A percentile compares a stretch with the other conserved stretches of the same genome.
phyloP scores from a whole-genome alignment of 805 yeast genomes.

The Metschnikowia lachancei region DNA sequence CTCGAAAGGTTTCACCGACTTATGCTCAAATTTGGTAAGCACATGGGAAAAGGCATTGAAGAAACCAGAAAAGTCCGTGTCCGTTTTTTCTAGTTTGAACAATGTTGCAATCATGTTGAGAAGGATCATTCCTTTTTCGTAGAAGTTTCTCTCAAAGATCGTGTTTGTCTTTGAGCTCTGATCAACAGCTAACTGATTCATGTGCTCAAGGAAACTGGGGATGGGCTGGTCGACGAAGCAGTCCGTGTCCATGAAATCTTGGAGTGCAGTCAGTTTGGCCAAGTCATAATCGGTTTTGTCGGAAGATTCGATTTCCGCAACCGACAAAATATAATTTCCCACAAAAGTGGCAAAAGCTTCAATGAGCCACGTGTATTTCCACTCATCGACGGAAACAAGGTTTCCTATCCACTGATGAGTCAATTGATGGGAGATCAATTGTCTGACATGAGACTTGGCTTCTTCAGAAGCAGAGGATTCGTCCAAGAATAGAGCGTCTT shows the following conservation, averaged over 20 bases:
- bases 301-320: constrained; percentile 12
- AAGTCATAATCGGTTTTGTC: constrained; percentile 17
- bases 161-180: constrained; percentile 34
- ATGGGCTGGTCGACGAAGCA: constrained; percentile 24
- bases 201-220: constrained; percentile 38
- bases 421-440: constrained; percentile 66
- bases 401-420: constrained; percentile 84
- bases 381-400: constrained; percentile 60
- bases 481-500: constrained; percentile 41
- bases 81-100: constrained; percentile 30
- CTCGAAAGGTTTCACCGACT: constrained; percentile 47
- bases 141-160: constrained; percentile 50
- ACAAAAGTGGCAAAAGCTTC: constrained; percentile 78
- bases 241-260: constrained; percentile 38
- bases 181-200: constrained; percentile 25
- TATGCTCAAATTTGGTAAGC: constrained; percentile 31
- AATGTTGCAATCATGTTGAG: constrained; percentile 51
- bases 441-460: constrained; percentile 41
- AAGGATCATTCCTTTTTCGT: constrained; percentile 59
- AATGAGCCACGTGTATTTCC: constrained; percentile 70
- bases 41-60: constrained; percentile 38
- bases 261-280: constrained; percentile 21
- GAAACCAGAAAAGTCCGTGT: constrained; percentile 28
- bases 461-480: constrained; percentile 22
- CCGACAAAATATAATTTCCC: constrained; percentile 47